These are phyloP conservation scores for Lycium ferocissimum DNA, from an alignment of 257 asterid genomes.

Conservation along the genomic window DNA sequence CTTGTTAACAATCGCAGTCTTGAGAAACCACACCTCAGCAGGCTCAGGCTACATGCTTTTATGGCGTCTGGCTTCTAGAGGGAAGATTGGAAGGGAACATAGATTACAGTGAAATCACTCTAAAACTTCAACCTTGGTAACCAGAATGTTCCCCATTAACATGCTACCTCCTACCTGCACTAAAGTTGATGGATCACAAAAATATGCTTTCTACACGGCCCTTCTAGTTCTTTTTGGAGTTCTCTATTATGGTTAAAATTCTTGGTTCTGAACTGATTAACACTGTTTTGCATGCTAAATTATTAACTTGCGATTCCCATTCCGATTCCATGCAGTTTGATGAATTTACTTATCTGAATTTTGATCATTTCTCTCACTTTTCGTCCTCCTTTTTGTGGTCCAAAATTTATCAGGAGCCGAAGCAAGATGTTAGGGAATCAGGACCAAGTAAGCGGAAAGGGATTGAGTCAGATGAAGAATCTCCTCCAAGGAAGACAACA, in stretches of 20 bases:
- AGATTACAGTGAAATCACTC: neutral
- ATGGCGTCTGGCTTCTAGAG: conserved; percentile 7
- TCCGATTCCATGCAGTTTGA: conserved; percentile 16
- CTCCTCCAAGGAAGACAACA: conserved; percentile 80
- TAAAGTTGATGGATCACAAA: neutral
- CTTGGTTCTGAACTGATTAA: conserved; percentile 5
- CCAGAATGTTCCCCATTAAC: neutral
- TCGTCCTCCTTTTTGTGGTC: neutral
- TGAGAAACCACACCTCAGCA: neutral
- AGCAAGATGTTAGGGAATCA: conserved; percentile 64
- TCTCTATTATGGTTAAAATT: neutral
- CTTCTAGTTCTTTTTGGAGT: conserved; percentile 15
- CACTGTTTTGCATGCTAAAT: conserved; percentile 17
- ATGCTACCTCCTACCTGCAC: neutral
- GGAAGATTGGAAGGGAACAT: conserved; percentile 9
- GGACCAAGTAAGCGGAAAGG: conserved; percentile 77
- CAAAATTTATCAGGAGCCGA: conserved; percentile 65
- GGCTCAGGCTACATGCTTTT: neutral
- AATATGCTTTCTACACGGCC: neutral
- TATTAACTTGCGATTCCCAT: neutral
- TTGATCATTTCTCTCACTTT: conserved; percentile 3
- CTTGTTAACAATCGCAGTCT: neutral
- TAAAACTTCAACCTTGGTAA: neutral
- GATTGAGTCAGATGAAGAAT: conserved; percentile 90
- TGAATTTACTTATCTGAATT: neutral